phyloP scores from a whole-genome alignment of 495 filamentous ascomycete species.

The Talaromyces liani region DNA sequence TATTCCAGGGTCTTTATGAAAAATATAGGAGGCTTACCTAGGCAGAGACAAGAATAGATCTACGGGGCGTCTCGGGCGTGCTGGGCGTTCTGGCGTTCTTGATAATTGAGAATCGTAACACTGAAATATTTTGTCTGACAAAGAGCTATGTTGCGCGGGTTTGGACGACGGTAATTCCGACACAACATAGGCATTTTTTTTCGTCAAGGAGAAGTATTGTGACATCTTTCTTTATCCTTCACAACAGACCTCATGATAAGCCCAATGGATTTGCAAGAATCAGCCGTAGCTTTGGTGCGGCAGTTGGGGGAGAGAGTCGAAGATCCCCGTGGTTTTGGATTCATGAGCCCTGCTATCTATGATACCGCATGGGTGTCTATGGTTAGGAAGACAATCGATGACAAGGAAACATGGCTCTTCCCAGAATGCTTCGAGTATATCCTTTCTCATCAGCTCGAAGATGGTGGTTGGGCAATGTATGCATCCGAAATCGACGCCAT shows the following conservation, averaged over 20 bases:
- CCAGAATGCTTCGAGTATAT: conserved; percentile 26
- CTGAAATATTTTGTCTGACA: not conserved
- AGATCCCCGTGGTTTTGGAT: conserved; percentile 17
- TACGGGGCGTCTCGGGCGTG: not conserved
- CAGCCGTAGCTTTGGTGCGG: not conserved
- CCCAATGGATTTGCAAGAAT: not conserved
- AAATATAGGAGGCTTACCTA: not conserved
- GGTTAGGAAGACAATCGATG: conserved; percentile 19
- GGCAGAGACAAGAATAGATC: not conserved
- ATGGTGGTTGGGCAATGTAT: conserved; percentile 12
- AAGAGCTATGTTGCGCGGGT: not conserved
- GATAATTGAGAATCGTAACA: not conserved
- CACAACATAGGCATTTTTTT: not conserved
- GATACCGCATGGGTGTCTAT: conserved; percentile 43
- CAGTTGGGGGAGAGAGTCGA: not conserved
- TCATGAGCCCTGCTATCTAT: conserved; percentile 28
- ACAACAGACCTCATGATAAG: not conserved
- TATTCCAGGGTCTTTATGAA: not conserved
- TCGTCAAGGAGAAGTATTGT: not conserved
- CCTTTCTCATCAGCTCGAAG: conserved; percentile 14
- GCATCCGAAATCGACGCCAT: conserved; percentile 12
- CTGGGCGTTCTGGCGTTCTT: not conserved
- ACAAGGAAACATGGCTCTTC: conserved; percentile 21
- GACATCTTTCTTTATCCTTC: not conserved
- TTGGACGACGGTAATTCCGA: not conserved